Percentiles rank a stretch among this genome's conserved stretches.
phyloP scores from a whole-genome alignment of 352 stramenopile genomes.

The Blastocystis hominis region DNA sequence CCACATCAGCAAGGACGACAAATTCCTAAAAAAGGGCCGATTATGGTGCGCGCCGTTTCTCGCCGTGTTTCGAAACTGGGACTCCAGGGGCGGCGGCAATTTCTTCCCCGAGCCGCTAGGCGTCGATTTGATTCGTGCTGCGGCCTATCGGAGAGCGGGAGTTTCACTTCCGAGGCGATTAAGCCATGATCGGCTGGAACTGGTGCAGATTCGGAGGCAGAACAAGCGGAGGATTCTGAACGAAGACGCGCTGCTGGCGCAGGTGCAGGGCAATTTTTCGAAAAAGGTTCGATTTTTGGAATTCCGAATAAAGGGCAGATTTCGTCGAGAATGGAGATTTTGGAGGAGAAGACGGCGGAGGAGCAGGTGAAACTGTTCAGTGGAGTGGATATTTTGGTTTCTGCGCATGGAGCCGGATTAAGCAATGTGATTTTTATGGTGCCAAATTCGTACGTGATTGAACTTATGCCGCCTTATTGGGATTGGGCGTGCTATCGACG shows the following conservation, averaged over 20 bases:
- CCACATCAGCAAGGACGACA: not conserved
- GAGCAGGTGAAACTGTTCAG: conserved; percentile 35
- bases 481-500: conserved; percentile 31
- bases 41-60: not conserved
- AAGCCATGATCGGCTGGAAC: not conserved
- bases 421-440: conserved; percentile 35
- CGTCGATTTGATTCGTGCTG: conserved; percentile 24
- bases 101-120: conserved; percentile 31
- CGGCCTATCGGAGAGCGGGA: not conserved
- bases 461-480: conserved; percentile 54
- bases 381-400: not conserved
- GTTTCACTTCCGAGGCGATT: not conserved
- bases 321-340: not conserved
- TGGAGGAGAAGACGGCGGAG: not conserved
- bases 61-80: conserved; percentile 14
- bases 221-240: conserved; percentile 38
- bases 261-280: not conserved
- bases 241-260: not conserved
- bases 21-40: not conserved
- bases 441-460: conserved; percentile 44
- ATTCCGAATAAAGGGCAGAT: not conserved
- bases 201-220: conserved; percentile 6
- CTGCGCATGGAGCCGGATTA: conserved; percentile 27
- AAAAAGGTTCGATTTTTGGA: no score
- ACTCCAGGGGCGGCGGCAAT: not conserved